phyloP scores from a whole-genome alignment of 164 flowering plant genomes.

The Stephania japonica region DNA sequence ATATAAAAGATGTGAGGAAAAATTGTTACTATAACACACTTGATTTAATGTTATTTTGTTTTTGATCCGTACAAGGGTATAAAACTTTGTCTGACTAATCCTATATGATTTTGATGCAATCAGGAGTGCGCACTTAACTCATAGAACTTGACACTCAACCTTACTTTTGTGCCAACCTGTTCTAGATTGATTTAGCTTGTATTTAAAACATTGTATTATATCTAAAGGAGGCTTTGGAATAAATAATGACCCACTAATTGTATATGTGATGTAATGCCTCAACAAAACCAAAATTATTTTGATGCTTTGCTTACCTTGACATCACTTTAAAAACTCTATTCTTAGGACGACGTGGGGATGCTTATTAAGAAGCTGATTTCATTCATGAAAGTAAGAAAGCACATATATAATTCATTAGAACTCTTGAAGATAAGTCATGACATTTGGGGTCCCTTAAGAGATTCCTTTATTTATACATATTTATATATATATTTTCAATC shows the following conservation, averaged over 20 bases:
- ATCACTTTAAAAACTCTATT: not conserved
- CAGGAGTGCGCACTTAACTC: no score
- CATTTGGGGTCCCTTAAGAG: not conserved
- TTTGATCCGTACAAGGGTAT: no score
- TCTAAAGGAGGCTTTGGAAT: not conserved
- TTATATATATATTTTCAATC: not conserved
- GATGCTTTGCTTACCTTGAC: not conserved
- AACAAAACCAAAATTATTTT: not conserved
- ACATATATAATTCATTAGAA: not conserved
- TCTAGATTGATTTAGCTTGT: no score
- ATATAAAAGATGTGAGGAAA: no score
- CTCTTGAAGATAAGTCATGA: not conserved
- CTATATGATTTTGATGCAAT: no score
- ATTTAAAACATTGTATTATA: no score
- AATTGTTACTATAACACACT: no score
- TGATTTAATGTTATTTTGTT: no score
- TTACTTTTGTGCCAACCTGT: no score
- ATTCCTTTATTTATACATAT: not conserved
- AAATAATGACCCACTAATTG: not conserved
- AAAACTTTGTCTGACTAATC: no score
- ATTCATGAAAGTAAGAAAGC: not conserved
- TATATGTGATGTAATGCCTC: not conserved
- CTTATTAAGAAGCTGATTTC: not conserved
- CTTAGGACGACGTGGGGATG: constrained; percentile 1
- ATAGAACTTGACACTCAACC: no score